Percentiles rank a stretch among this genome's conserved stretches.
Conservation (phyloP, 2,329 filamentous ascomycete genomes). For the Meredithiella fracta region DNA sequence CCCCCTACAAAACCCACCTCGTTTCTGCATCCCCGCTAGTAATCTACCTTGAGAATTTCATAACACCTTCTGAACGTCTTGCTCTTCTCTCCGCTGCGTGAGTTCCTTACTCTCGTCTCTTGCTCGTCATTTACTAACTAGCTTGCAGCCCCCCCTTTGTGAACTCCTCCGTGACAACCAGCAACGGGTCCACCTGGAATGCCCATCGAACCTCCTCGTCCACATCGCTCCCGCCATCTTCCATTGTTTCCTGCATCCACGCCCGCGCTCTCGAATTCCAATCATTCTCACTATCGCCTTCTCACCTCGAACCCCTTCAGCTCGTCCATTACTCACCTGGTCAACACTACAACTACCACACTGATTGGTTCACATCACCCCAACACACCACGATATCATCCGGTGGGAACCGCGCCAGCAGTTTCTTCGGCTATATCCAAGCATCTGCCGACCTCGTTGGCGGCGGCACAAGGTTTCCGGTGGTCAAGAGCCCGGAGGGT, state of each 20-base stretch:
- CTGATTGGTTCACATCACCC: conserved; percentile 32
- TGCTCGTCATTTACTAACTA: conserved; percentile 9
- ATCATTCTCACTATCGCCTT: conserved; percentile 23
- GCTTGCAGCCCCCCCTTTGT: conserved; percentile 26
- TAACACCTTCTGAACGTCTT: conserved; percentile 26
- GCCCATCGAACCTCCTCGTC: conserved; percentile 30
- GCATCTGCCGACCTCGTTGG: conserved; percentile 26
- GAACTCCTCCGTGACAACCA: conserved; percentile 26
- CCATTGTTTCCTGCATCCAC: conserved; percentile 30
- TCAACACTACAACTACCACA: conserved; percentile 33
- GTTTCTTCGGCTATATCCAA: conserved; percentile 32
- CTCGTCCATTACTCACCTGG: conserved; percentile 30
- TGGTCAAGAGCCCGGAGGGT: conserved; percentile 18
- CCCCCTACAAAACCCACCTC: conserved; percentile 27
- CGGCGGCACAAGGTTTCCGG: conserved; percentile 33
- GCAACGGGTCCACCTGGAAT: conserved; percentile 21
- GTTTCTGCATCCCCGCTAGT: conserved; percentile 33
- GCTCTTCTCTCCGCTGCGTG: conserved; percentile 29
- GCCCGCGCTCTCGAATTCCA: conserved; percentile 31
- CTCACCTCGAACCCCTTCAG: conserved; percentile 30
- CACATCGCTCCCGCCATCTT: conserved; percentile 26
- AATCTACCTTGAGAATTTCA: conserved; percentile 31
- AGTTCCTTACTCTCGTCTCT: conserved; percentile 11
- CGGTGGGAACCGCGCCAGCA: conserved; percentile 29
- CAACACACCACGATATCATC: conserved; percentile 22